Evolutionary conservation across 768 basidiomycete species (phyloP).

Genomic region (Sistotremastrum niveocremeum): DNA sequence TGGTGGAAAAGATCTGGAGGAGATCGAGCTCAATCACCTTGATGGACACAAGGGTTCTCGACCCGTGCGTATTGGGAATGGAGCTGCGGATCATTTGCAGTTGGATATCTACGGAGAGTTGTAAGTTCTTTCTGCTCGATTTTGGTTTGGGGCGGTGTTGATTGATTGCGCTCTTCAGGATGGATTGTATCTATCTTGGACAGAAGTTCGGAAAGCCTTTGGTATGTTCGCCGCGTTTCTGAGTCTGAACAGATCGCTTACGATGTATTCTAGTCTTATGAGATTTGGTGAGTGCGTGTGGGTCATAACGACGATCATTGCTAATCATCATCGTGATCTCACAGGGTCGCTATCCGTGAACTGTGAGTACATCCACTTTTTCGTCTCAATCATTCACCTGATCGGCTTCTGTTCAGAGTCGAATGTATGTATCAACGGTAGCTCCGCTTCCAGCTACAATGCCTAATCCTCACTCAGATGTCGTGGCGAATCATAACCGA

Average conservation of each 20-base stretch:
- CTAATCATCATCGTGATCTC: not conserved
- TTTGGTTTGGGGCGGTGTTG: conserved; percentile 1
- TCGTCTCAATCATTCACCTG: not conserved
- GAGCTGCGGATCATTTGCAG: conserved; percentile 88
- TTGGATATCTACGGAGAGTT: conserved; percentile 94
- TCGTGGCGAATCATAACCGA: conserved; percentile 55
- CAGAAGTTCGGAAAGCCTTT: conserved; percentile 85
- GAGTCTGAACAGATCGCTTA: not conserved
- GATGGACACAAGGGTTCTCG: conserved; percentile 81
- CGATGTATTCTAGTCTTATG: conserved; percentile 30
- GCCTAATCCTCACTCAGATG: conserved; percentile 29
- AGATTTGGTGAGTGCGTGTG: conserved; percentile 34
- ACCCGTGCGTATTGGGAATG: conserved; percentile 88
- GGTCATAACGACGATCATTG: conserved; percentile 4
- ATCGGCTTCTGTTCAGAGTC: conserved; percentile 30
- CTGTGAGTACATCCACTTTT: conserved; percentile 35
- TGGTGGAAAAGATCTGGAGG: conserved; percentile 72
- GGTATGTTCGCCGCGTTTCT: conserved; percentile 27
- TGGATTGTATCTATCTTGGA: conserved; percentile 94
- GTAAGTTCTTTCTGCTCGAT: conserved; percentile 26
- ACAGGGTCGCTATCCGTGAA: conserved; percentile 58
- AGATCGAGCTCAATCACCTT: conserved; percentile 72
- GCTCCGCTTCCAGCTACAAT: not conserved
- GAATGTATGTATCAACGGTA: conserved; percentile 39
- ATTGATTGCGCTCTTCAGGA: conserved; percentile 24